phyloP scores from a whole-genome alignment of 192 early-diverging fungal species.

The Backusella psychrophila region DNA sequence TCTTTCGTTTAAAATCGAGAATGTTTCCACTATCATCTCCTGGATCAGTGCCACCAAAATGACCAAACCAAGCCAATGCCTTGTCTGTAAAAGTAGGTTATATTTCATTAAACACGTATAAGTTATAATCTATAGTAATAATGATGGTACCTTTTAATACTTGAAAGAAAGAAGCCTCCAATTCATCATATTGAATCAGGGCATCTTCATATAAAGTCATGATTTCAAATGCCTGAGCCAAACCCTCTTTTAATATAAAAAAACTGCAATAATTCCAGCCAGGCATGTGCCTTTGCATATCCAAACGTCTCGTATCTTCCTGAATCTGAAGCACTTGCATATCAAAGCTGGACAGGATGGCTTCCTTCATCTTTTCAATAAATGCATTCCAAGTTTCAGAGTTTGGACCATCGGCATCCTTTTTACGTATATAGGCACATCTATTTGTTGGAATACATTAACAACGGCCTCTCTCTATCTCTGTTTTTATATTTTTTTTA shows the following conservation, averaged over 20 bases:
- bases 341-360: slow-evolving; percentile 69
- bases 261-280: slow-evolving; percentile 99
- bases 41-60: slow-evolving; percentile 80
- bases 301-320: slow-evolving; percentile 85
- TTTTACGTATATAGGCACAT: slow-evolving; percentile 46
- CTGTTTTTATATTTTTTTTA: not conserved
- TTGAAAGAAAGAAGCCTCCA: slow-evolving; percentile 94
- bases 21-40: slow-evolving; percentile 90
- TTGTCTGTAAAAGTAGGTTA: slow-evolving; percentile 48
- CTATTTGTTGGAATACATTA: slow-evolving; percentile 16
- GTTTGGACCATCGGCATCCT: slow-evolving; percentile 31
- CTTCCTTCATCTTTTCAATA: slow-evolving; percentile 71
- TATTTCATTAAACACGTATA: too few species aligned
- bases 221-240: slow-evolving; percentile 83
- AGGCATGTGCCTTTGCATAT: slow-evolving; percentile 90
- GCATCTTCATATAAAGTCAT: slow-evolving; percentile 89
- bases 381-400: slow-evolving; percentile 72
- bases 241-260: slow-evolving; percentile 93
- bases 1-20: slow-evolving; percentile 72
- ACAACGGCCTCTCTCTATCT: not conserved
- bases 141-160: slow-evolving; percentile 63
- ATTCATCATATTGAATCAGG: slow-evolving; percentile 92
- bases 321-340: slow-evolving; percentile 80
- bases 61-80: slow-evolving; percentile 89
- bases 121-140: too few species aligned